A percentile compares a stretch with the other conserved stretches of the same genome.
Conservation (phyloP, 1,139 yeast species). For the Pneumocystis canis region DNA sequence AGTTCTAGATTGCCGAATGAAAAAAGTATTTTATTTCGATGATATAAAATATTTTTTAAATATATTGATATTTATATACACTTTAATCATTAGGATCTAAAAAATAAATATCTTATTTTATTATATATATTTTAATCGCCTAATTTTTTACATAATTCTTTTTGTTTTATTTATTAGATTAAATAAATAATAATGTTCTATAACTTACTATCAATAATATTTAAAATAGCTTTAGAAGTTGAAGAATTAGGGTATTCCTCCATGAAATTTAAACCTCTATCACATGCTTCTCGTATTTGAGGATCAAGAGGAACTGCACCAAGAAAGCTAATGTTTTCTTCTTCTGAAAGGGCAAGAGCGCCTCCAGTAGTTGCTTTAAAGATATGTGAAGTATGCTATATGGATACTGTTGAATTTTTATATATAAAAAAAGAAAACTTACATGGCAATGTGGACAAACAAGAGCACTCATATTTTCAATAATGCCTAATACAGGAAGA, state of each 20-base stretch:
- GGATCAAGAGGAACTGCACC: conserved; percentile 96
- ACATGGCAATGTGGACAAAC: conserved; percentile 92
- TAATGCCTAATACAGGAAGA: conserved; percentile 71
- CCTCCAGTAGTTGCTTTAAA: conserved; percentile 95
- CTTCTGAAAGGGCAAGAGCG: conserved; percentile 70
- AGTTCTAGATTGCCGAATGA: background rate
- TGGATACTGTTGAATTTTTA: conserved; percentile 15
- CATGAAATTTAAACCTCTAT: conserved; percentile 71
- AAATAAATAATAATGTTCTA: background rate
- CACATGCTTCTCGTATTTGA: conserved; percentile 79
- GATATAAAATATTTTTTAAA: background rate
- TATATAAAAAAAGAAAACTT: conserved; percentile 25
- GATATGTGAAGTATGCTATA: conserved; percentile 40
- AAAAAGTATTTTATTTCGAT: background rate
- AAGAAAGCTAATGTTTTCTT: conserved; percentile 56
- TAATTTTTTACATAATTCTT: conserved; percentile 14
- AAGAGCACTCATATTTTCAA: conserved; percentile 96
- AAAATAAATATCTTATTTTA: background rate
- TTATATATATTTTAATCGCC: conserved; percentile 9
- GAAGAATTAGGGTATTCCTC: conserved; percentile 85
- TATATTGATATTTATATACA: background rate
- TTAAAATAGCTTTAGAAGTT: conserved; percentile 72
- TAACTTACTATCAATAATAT: conserved; percentile 47
- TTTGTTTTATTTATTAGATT: conserved; percentile 18
- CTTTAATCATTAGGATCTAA: background rate